Conservation (phyloP, 108 stramenopile species). For the Nannochloropsis gaditana region DNA sequence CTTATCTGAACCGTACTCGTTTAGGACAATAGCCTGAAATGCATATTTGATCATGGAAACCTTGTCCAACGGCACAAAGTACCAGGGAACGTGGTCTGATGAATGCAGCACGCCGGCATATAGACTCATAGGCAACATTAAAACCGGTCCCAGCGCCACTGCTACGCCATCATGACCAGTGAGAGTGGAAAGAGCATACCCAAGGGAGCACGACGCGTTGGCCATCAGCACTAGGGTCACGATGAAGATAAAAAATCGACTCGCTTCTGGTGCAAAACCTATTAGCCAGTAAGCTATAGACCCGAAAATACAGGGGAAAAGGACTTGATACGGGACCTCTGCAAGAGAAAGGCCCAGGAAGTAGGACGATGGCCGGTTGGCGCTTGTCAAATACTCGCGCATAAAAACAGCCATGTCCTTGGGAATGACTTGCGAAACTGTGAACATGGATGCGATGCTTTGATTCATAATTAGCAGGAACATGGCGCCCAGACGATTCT, state of each 20-base stretch:
- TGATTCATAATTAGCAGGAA: constrained; percentile 6
- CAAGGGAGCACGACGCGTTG: constrained; percentile 29
- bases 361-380: not conserved
- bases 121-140: constrained; percentile 26
- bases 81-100: not conserved
- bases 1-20: constrained; percentile 14
- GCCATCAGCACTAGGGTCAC: constrained; percentile 27
- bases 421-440: not conserved
- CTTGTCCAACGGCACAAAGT: constrained; percentile 1
- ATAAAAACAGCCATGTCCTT: constrained; percentile 18
- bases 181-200: constrained; percentile 39
- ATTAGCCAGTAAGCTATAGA: constrained; percentile 36
- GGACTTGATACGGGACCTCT: constrained; percentile 38
- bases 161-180: constrained; percentile 36
- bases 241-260: constrained; percentile 37
- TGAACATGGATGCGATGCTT: constrained; percentile 5
- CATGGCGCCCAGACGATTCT: not conserved
- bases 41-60: not conserved
- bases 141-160: constrained; percentile 38
- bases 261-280: constrained; percentile 26
- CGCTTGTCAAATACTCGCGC: constrained; percentile 16
- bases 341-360: not conserved
- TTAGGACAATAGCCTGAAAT: constrained; percentile 10
- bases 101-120: not conserved
- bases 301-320: constrained; percentile 29